A percentile compares a stretch with the other conserved stretches of the same genome.
Evolutionary conservation across 1,139 yeast genomes (phyloP).

Genomic region (Candida freyschussii): DNA sequence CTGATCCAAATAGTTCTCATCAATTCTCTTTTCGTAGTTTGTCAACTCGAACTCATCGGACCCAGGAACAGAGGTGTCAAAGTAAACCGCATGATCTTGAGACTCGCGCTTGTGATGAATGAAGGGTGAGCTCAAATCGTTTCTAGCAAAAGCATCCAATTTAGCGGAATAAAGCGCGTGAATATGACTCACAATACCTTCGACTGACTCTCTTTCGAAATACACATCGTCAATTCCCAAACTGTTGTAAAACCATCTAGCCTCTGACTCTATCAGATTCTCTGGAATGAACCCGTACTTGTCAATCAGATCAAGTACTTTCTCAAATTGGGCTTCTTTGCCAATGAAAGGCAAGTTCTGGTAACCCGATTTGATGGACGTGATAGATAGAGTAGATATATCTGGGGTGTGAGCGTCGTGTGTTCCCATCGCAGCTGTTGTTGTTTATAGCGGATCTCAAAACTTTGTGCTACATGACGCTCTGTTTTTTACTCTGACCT

Average conservation of each 20-base stretch:
- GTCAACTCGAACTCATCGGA: conserved; percentile 35
- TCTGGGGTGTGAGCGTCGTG: conserved; percentile 27
- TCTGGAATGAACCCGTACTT: conserved; percentile 88
- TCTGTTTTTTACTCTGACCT: too few relatives aligned
- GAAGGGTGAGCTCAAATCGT: conserved; percentile 45
- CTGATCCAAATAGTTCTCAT: conserved; percentile 65
- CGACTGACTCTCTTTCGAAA: conserved; percentile 80
- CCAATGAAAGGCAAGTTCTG: conserved; percentile 73
- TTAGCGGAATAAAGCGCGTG: conserved; percentile 91
- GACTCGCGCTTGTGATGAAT: conserved; percentile 69
- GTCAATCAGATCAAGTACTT: conserved; percentile 79
- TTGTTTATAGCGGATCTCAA: too few relatives aligned
- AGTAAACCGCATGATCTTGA: conserved; percentile 87
- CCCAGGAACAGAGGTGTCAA: conserved; percentile 52
- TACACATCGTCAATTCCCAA: conserved; percentile 91
- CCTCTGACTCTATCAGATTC: conserved; percentile 75
- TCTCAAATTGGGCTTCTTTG: conserved; percentile 73
- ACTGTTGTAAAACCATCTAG: conserved; percentile 82
- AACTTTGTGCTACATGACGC: too few relatives aligned
- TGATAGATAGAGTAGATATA: conserved; percentile 34
- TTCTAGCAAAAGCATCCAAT: conserved; percentile 75
- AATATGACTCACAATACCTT: conserved; percentile 73
- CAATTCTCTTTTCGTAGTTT: conserved; percentile 64
- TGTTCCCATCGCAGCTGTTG: too few relatives aligned
- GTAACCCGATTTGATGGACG: conserved; percentile 52